Evolutionary conservation across 2,329 filamentous ascomycete species (phyloP).

Genomic region (Curvularia lunata): DNA sequence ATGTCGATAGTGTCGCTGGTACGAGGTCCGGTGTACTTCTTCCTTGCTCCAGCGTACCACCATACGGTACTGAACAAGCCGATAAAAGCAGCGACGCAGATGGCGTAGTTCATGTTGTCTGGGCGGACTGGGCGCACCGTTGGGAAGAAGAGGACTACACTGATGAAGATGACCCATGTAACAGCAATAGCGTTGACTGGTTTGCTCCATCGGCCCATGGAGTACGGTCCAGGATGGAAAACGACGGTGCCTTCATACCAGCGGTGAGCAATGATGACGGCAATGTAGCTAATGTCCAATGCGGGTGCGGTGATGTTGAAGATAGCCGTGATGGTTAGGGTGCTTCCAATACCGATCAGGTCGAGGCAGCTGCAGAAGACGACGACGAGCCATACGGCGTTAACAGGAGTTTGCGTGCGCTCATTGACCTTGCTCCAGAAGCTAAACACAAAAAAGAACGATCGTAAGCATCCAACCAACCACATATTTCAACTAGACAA

Average conservation of each 20-base stretch:
- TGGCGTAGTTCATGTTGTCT: conserved; percentile 58
- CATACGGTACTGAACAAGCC: conserved; percentile 55
- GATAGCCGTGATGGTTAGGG: conserved; percentile 58
- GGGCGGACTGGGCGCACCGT: conserved; percentile 52
- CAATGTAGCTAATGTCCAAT: conserved; percentile 62
- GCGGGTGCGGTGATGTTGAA: conserved; percentile 57
- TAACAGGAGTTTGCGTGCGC: conserved; percentile 64
- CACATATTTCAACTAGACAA: neutral
- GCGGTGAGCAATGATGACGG: conserved; percentile 65
- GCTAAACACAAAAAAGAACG: conserved; percentile 35
- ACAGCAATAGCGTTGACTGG: conserved; percentile 63
- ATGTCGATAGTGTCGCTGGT: conserved; percentile 60
- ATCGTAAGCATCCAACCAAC: conserved; percentile 23
- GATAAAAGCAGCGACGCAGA: conserved; percentile 57
- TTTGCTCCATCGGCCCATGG: conserved; percentile 62
- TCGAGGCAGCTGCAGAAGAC: conserved; percentile 61
- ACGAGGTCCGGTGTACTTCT: conserved; percentile 64
- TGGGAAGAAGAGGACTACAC: conserved; percentile 63
- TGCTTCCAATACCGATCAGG: conserved; percentile 60
- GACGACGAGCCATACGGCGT: conserved; percentile 69
- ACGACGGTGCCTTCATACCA: conserved; percentile 60
- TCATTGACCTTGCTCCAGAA: conserved; percentile 61
- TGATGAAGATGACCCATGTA: conserved; percentile 68
- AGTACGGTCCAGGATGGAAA: conserved; percentile 65
- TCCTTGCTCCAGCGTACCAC: conserved; percentile 53